phyloP scores from a whole-genome alignment of 2,329 filamentous ascomycete species.

The Tolypocladium capitatum region DNA sequence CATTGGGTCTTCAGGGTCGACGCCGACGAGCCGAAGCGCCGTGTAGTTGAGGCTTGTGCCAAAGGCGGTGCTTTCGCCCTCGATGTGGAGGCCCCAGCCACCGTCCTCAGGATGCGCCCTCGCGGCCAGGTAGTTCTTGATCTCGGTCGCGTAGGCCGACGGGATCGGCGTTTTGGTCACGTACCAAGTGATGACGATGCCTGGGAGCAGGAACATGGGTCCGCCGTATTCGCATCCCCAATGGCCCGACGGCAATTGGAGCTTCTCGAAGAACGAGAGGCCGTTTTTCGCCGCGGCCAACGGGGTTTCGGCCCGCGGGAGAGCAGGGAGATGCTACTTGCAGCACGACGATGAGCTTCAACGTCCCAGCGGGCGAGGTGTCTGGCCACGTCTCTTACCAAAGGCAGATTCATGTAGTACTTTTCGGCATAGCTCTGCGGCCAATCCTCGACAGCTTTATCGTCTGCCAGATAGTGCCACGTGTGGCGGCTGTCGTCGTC shows the following conservation, averaged over 20 bases:
- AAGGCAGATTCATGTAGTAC: conserved; percentile 68
- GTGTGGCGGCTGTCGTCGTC: conserved; percentile 78
- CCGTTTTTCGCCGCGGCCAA: conserved; percentile 72
- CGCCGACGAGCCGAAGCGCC: conserved; percentile 65
- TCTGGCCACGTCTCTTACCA: conserved; percentile 36
- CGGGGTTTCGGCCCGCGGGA: conserved; percentile 58
- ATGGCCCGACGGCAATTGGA: conserved; percentile 79
- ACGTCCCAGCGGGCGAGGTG: neutral
- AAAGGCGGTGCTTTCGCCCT: conserved; percentile 84
- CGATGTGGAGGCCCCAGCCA: conserved; percentile 95
- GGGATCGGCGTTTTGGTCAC: conserved; percentile 80
- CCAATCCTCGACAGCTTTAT: conserved; percentile 59
- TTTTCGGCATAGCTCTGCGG: conserved; percentile 84
- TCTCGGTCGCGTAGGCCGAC: conserved; percentile 67
- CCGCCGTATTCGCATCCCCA: conserved; percentile 98
- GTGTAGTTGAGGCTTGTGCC: conserved; percentile 85
- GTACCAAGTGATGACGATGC: conserved; percentile 75
- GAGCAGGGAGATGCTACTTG: conserved; percentile 55
- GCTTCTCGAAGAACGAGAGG: conserved; percentile 73
- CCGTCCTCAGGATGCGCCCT: conserved; percentile 76
- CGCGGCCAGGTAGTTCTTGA: conserved; percentile 83
- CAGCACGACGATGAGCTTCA: conserved; percentile 1
- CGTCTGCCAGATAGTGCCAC: conserved; percentile 81
- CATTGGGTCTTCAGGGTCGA: conserved; percentile 66
- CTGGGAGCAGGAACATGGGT: conserved; percentile 87